Base-by-base conservation (phyloP, 2,329 filamentous ascomycete genomes). In the Sclerotiophoma versabilis region DNA sequence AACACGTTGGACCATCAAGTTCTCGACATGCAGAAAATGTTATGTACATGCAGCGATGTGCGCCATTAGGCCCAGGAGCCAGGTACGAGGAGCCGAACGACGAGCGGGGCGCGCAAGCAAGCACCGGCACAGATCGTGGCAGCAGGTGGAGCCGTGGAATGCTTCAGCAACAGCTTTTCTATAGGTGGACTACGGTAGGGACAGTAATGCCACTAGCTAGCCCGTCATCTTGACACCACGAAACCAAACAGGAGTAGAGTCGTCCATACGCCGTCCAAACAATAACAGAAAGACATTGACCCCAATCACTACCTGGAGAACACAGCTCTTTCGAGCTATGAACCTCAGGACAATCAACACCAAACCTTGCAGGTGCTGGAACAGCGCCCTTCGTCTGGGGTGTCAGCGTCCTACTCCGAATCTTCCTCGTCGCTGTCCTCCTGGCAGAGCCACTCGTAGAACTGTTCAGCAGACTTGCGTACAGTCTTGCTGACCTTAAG, bases 391-490 rank as follows among this genome's bases (percentile, higher is more conserved):
- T 39, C 25, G 12, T n/a, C 23, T 3, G 15, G 11, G 19, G 12
- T 15, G 22, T 22, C 29, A 27, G 25, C 23, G 3, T 27, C 45
- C 41, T 68, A 71, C 59, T 71, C 67, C 15, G 67, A 70, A 32
- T 71, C 67, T 50, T 69, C 65, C 27, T 65, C 63, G 12, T 88
- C 86, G 60, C 83, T 86, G 76, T 93, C 90, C 48, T 93, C 93
- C 42, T 56, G 36, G 66, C 91, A 86, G 54, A 98, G 91, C 93
- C 93, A 98, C 68, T 87, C 90, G 71, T 97, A 84, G 85, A 99
- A 99, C 62, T 91, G 88, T 81, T 96, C 90, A 48, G 95, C 92
- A 63, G 91, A 90, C 83, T 96, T 93, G 80, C 93, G 92, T 60
- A 98, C 92, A 84, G 96, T 96, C 84, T 92, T 93, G 80, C 92